A percentile compares a stretch with the other conserved stretches of the same genome.
Evolutionary conservation across 148 eudicot genomes (phyloP).

Genomic region (Rhododendron ovatum): DNA sequence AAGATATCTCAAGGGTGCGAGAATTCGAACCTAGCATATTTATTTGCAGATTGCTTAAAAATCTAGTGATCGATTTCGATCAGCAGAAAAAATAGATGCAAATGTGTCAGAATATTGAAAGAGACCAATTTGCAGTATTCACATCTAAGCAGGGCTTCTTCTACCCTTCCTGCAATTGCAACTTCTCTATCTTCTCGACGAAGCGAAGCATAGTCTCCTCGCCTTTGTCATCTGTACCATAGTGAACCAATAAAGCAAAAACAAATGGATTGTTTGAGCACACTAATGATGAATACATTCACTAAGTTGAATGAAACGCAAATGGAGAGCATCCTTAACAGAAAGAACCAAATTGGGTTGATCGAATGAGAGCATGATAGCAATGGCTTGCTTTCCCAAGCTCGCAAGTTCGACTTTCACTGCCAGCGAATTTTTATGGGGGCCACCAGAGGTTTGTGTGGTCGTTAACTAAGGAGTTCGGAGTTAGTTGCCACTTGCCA

Average conservation of each 20-base stretch:
- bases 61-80: neutral
- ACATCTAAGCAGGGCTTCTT: neutral
- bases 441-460: neutral
- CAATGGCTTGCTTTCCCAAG: neutral
- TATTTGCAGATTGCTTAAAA: neutral
- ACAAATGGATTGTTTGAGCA: neutral
- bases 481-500: neutral
- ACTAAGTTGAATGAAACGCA: neutral
- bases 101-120: neutral
- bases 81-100: neutral
- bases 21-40: neutral
- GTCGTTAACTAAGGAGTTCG: neutral
- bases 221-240: constrained; percentile 14
- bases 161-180: neutral
- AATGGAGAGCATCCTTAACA: neutral
- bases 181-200: constrained; percentile 10
- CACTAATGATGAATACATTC: neutral
- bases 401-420: neutral
- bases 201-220: constrained; percentile 13
- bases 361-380: neutral
- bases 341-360: neutral
- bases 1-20: neutral
- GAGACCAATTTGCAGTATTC: neutral
- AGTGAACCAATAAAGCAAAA: neutral
- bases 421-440: neutral